Conservation (phyloP, 495 filamentous ascomycete species). For the Rhypophila decipiens region DNA sequence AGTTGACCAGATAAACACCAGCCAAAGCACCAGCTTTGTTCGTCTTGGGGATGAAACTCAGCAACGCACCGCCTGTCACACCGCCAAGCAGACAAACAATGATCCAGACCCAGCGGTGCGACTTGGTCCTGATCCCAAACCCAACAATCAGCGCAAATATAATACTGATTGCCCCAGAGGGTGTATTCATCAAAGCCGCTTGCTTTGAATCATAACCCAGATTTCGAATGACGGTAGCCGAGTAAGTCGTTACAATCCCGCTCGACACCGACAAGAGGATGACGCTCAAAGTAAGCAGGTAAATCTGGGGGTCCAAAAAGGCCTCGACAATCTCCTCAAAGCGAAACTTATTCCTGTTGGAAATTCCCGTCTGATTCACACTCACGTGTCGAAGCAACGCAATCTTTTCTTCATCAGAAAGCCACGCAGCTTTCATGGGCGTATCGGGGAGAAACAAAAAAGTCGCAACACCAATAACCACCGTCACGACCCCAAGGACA, state of each 20-base stretch:
- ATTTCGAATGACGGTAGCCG: slow-evolving; percentile 50
- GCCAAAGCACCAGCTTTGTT: slow-evolving; percentile 45
- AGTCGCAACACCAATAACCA: slow-evolving; percentile 39
- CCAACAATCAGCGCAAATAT: slow-evolving; percentile 49
- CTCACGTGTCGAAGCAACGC: slow-evolving; percentile 26
- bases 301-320: slow-evolving; percentile 27
- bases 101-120: slow-evolving; percentile 31
- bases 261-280: slow-evolving; percentile 44
- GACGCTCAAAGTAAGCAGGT: slow-evolving; percentile 22
- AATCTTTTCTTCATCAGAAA: slow-evolving; percentile 44
- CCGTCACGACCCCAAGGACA: slow-evolving; percentile 48
- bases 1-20: slow-evolving; percentile 60
- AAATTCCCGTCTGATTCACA: slow-evolving; percentile 44
- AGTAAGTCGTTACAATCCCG: slow-evolving; percentile 58
- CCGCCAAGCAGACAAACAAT: slow-evolving; percentile 26
- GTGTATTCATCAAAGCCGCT: slow-evolving; percentile 55
- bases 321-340: slow-evolving; percentile 32
- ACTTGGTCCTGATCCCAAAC: slow-evolving; percentile 24
- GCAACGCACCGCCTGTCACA: slow-evolving; percentile 52
- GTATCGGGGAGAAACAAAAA: slow-evolving; percentile 47
- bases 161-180: slow-evolving; percentile 51
- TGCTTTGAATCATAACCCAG: slow-evolving; percentile 48
- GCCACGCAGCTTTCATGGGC: slow-evolving; percentile 45
- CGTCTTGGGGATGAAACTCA: slow-evolving; percentile 50
- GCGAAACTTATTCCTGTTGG: slow-evolving; percentile 25